phyloP scores from a whole-genome alignment of 495 filamentous ascomycete genomes.

The Aspergillus egyptiacus region DNA sequence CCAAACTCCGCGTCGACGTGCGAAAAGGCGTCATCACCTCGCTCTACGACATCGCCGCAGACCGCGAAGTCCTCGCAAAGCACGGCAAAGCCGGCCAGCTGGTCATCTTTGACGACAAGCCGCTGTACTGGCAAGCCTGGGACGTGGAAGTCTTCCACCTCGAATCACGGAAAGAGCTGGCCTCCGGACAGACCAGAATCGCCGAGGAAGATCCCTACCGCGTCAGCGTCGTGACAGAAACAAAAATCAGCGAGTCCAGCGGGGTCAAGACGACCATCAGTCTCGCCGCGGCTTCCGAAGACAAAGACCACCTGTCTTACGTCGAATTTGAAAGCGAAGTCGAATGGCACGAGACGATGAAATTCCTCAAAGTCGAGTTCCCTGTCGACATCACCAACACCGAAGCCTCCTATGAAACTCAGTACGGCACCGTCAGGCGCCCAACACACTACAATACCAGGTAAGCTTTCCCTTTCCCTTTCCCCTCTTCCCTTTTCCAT shows the following conservation, averaged over 20 bases:
- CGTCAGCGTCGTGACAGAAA: constrained; percentile 73
- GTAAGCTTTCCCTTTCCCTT: constrained; percentile 38
- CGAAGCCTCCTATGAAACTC: constrained; percentile 92
- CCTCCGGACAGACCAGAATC: constrained; percentile 58
- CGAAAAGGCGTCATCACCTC: constrained; percentile 73
- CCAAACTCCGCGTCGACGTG: constrained; percentile 63
- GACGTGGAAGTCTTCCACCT: constrained; percentile 97
- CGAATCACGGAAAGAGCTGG: constrained; percentile 72
- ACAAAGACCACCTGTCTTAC: constrained; percentile 57
- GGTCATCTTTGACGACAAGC: constrained; percentile 96
- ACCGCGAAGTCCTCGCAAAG: constrained; percentile 72
- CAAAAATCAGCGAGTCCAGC: constrained; percentile 78
- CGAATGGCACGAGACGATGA: constrained; percentile 92
- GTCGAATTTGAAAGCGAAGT: constrained; percentile 78
- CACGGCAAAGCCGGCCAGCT: constrained; percentile 83
- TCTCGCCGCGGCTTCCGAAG: constrained; percentile 52
- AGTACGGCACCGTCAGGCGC: constrained; percentile 80
- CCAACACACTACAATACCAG: constrained; percentile 93
- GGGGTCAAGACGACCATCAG: constrained; percentile 84
- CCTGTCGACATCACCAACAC: constrained; percentile 88
- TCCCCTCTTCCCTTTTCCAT: not conserved
- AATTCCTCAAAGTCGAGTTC: constrained; percentile 98
- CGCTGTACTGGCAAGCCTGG: constrained; percentile 98
- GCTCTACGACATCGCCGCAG: constrained; percentile 60
- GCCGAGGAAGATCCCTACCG: constrained; percentile 66